phyloP scores from a whole-genome alignment of 352 stramenopile species.

The Phytophthora idaei region DNA sequence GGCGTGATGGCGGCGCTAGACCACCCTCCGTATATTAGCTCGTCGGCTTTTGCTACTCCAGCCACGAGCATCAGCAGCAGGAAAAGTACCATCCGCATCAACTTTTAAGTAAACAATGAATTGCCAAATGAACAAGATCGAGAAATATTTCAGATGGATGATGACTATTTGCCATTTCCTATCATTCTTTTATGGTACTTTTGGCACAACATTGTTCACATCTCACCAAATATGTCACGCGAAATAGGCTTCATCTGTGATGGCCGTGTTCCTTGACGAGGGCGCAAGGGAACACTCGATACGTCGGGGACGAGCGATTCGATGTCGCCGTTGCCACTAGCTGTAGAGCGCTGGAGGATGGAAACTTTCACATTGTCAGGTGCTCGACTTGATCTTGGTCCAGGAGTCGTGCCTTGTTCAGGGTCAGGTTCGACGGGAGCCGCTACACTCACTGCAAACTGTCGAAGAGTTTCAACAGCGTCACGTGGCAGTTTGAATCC shows the following conservation, averaged over 20 bases:
- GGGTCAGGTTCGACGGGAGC: slow-evolving; percentile 38
- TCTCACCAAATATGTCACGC: slow-evolving; percentile 46
- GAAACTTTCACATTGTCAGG: slow-evolving; percentile 37
- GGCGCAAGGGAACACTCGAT: slow-evolving; percentile 18
- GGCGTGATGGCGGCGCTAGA: slow-evolving; percentile 6
- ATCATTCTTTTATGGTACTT: slow-evolving; percentile 20
- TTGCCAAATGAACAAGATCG: background rate
- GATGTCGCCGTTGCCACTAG: slow-evolving; percentile 41
- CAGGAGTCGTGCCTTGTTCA: slow-evolving; percentile 29
- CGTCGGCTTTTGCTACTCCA: background rate
- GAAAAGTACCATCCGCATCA: background rate
- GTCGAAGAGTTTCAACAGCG: slow-evolving; percentile 39
- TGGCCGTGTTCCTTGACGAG: slow-evolving; percentile 9
- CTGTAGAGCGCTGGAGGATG: slow-evolving; percentile 35
- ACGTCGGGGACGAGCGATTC: slow-evolving; percentile 48
- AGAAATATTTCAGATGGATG: slow-evolving; percentile 11
- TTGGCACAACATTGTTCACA: slow-evolving; percentile 24
- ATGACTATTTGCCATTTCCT: slow-evolving; percentile 12
- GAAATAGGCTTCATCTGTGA: slow-evolving; percentile 44
- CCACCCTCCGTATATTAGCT: slow-evolving; percentile 21
- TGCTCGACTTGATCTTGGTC: background rate
- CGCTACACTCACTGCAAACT: slow-evolving; percentile 25
- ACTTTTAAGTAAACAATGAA: no score
- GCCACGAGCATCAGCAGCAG: slow-evolving; percentile 3
- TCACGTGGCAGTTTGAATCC: slow-evolving; percentile 38